Percentiles rank a stretch among this genome's conserved stretches.
Conservation (phyloP, 345 rosid genomes). For the Boechera divaricarpa region DNA sequence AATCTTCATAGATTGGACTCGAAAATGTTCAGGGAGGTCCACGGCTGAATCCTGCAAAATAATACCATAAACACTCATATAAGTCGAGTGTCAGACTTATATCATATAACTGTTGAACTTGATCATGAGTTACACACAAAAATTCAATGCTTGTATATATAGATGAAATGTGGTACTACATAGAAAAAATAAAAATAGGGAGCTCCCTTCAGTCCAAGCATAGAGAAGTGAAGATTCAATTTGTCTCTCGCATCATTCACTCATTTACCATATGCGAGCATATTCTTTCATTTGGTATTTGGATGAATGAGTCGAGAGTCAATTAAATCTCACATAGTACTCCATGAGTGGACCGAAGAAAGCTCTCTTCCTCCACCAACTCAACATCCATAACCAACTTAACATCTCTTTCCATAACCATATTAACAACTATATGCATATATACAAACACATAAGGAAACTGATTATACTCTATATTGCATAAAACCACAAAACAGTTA, state of each 20-base stretch:
- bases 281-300: constrained; percentile 40
- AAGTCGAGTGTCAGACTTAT: not conserved
- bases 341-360: constrained; percentile 52
- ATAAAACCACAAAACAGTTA: constrained; percentile 9
- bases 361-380: constrained; percentile 45
- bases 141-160: not conserved
- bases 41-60: constrained; percentile 29
- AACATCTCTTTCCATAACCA: not conserved
- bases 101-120: constrained; percentile 11
- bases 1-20: constrained; percentile 8
- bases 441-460: not conserved
- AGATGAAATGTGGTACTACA: not conserved
- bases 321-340: constrained; percentile 48
- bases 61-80: constrained; percentile 22
- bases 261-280: constrained; percentile 41
- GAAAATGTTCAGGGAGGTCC: constrained; percentile 24
- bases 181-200: constrained; percentile 27
- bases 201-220: constrained; percentile 56
- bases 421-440: not conserved
- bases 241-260: constrained; percentile 48
- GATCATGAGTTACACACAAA: constrained; percentile 7
- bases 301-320: constrained; percentile 51
- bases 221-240: constrained; percentile 48
- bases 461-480: constrained; percentile 15
- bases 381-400: constrained; percentile 3